Evolutionary conservation across 345 rosid genomes (phyloP).

Genomic region (Populus tremula): DNA sequence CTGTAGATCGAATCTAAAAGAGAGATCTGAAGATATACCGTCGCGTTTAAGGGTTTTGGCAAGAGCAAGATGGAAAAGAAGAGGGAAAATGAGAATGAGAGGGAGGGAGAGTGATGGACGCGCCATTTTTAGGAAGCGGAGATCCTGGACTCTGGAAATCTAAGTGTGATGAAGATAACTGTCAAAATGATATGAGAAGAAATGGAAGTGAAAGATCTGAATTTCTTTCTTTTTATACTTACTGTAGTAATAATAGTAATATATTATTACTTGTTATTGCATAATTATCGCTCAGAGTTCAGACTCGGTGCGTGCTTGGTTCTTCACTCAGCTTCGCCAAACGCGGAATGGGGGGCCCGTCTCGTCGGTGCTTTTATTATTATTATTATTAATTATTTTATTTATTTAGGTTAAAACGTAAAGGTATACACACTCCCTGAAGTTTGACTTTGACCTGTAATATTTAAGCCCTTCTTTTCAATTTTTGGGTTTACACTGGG

Average conservation of each 20-base stretch:
- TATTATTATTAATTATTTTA: not conserved
- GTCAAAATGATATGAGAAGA: not conserved
- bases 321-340: not conserved
- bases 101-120: constrained; percentile 4
- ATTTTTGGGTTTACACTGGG: not conserved
- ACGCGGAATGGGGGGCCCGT: not conserved
- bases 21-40: constrained; percentile 15
- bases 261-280: not conserved
- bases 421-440: not conserved
- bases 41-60: constrained; percentile 64
- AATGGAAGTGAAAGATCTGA: not conserved
- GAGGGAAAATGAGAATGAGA: constrained; percentile 28
- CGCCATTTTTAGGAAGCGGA: constrained; percentile 10
- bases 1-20: not conserved
- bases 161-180: not conserved
- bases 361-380: not conserved
- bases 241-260: no score
- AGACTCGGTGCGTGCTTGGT: not conserved
- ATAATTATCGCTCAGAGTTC: not conserved
- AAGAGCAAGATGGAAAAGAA: constrained; percentile 32
- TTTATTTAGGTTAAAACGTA: not conserved
- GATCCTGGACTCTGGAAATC: not conserved
- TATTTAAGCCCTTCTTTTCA: not conserved
- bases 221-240: no score
- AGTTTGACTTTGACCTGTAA: not conserved